Percentiles rank a stretch among this genome's conserved stretches.
These are phyloP conservation scores for Coccomyxa subellipsoidea DNA, from an alignment of 163 green algal species.

Conservation along the genomic window DNA sequence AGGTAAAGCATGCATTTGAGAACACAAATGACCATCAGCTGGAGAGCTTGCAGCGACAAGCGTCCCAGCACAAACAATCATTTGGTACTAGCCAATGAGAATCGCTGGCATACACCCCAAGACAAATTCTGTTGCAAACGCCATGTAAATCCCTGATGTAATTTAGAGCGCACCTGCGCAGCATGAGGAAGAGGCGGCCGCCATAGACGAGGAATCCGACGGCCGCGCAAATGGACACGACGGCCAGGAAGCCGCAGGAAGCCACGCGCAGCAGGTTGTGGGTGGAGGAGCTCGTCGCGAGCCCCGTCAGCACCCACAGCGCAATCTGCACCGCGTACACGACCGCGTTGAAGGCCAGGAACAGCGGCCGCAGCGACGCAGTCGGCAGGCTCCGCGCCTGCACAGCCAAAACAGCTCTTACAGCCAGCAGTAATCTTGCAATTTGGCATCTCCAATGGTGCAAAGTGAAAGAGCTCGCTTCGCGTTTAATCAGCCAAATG, in stretches of 20 bases:
- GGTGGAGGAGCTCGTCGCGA: slow-evolving; percentile 14
- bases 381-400: slow-evolving; percentile 77
- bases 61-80: no score
- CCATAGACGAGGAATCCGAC: slow-evolving; percentile 91
- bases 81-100: no score
- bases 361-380: slow-evolving; percentile 73
- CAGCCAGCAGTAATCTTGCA: no score
- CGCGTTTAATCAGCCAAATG: no score
- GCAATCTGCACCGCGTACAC: slow-evolving; percentile 78
- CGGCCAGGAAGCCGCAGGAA: slow-evolving; percentile 70
- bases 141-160: no score
- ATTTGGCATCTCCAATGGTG: no score
- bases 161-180: slow-evolving; percentile 55
- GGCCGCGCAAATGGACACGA: slow-evolving; percentile 73
- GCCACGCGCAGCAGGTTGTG: slow-evolving; percentile 35
- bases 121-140: no score
- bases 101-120: no score
- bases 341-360: slow-evolving; percentile 83
- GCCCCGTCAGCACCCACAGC: slow-evolving; percentile 59
- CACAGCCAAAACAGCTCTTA: background rate
- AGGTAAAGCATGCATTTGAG: no score
- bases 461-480: no score
- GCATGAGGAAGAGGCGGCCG: slow-evolving; percentile 92
- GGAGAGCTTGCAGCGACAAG: no score
- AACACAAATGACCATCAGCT: no score